Evolutionary conservation across 768 basidiomycete genomes (phyloP).

Genomic region (Mycena filopes): DNA sequence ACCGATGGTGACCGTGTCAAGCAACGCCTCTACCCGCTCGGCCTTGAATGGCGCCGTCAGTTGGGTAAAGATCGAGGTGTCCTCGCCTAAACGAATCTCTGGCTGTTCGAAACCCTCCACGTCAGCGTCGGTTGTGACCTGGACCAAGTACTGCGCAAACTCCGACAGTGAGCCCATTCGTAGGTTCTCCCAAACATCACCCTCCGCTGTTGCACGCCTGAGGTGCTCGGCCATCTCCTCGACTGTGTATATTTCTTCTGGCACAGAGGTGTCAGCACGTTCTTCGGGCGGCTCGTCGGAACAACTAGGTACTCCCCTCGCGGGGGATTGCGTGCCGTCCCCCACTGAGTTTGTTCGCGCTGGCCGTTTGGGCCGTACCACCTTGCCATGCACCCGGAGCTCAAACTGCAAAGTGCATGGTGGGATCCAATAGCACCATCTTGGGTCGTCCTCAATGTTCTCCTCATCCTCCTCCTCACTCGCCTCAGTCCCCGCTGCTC

Average conservation of each 20-base stretch:
- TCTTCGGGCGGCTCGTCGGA: slow-evolving; percentile 40
- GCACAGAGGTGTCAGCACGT: slow-evolving; percentile 24
- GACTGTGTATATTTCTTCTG: not conserved
- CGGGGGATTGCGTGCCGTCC: slow-evolving; percentile 1
- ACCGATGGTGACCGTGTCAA: not conserved
- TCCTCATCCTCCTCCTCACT: not conserved
- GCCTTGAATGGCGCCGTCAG: slow-evolving; percentile 9
- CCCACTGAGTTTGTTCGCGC: slow-evolving; percentile 1
- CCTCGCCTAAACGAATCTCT: not conserved
- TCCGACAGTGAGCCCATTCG: not conserved
- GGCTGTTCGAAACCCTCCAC: not conserved
- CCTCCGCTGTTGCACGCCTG: not conserved
- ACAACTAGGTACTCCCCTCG: slow-evolving; percentile 21
- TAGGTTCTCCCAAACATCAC: not conserved
- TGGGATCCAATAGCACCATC: slow-evolving; percentile 1
- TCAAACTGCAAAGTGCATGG: slow-evolving; percentile 8
- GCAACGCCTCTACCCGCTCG: not conserved
- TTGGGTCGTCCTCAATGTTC: not conserved
- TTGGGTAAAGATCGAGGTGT: not conserved
- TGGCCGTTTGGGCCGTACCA: slow-evolving; percentile 4
- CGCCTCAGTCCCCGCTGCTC: not conserved
- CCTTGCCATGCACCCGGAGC: slow-evolving; percentile 6
- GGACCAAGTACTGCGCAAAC: not conserved
- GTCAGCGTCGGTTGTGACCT: not conserved
- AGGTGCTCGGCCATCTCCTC: not conserved